These are phyloP conservation scores for Arthrobotrys iridis DNA, from an alignment of 2,329 filamentous ascomycete genomes.

Conservation along the genomic window DNA sequence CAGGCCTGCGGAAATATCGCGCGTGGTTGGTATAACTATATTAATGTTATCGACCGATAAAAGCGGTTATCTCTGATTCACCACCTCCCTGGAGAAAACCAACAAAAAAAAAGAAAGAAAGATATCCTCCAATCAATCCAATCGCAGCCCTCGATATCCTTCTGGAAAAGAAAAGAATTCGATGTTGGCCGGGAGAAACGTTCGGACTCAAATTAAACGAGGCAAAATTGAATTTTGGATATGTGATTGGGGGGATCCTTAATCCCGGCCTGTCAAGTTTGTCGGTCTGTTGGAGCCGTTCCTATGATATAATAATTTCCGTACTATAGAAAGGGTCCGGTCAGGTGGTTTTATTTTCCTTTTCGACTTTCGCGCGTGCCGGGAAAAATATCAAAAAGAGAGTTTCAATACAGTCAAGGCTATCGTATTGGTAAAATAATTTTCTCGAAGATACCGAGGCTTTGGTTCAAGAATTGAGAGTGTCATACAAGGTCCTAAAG, in stretches of 20 bases:
- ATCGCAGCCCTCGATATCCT: constrained; percentile 11
- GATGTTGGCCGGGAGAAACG: no score
- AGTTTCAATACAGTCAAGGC: not conserved
- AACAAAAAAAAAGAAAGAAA: no score
- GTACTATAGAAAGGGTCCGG: constrained; percentile 28
- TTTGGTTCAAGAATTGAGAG: no score
- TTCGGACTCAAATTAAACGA: constrained; percentile 9
- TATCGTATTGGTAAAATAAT: no score
- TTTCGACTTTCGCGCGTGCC: not conserved
- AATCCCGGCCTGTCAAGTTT: no score
- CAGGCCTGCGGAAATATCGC: constrained; percentile 38
- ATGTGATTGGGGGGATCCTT: no score
- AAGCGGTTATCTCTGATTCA: constrained; percentile 40
- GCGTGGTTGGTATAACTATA: constrained; percentile 31
- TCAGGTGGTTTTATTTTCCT: no score
- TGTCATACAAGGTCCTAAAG: no score
- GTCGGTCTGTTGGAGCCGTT: no score
- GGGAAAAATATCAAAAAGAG: not conserved
- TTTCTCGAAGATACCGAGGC: not conserved
- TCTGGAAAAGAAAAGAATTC: constrained; percentile 7
- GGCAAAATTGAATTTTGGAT: constrained; percentile 4
- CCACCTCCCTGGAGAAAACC: not conserved
- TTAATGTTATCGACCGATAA: constrained; percentile 17
- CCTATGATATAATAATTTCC: constrained; percentile 45
- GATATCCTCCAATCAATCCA: constrained; percentile 22